These are phyloP conservation scores for Candida tammaniensis DNA, from an alignment of 805 yeast genomes.

Conservation along the genomic window DNA sequence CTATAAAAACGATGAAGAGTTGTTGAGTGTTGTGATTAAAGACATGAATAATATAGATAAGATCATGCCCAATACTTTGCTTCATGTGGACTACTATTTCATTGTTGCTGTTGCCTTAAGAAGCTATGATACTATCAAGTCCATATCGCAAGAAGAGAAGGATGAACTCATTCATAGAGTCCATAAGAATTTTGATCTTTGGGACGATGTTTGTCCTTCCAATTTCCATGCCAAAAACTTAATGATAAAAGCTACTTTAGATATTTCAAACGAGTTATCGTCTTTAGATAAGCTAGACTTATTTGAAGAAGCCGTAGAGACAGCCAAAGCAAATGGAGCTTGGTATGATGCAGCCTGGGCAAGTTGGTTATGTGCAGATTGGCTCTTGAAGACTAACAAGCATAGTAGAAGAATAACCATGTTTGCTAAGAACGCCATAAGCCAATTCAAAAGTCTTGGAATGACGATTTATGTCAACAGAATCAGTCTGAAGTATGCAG, in stretches of 20 bases:
- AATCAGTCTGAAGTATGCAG: slow-evolving; percentile 27
- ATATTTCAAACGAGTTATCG: slow-evolving; percentile 11
- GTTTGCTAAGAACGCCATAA: slow-evolving; percentile 38
- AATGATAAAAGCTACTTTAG: slow-evolving; percentile 29
- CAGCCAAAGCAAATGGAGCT: slow-evolving; percentile 26
- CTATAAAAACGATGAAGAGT: slow-evolving; percentile 18
- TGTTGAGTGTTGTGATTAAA: slow-evolving; percentile 14
- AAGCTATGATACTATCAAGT: slow-evolving; percentile 8
- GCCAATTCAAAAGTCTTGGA: slow-evolving; percentile 29
- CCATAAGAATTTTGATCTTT: slow-evolving; percentile 24
- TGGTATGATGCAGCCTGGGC: slow-evolving; percentile 39
- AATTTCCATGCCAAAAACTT: slow-evolving; percentile 37
- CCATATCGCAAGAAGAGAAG: slow-evolving; percentile 12
- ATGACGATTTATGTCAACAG: slow-evolving; percentile 19
- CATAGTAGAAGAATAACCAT: slow-evolving; percentile 30
- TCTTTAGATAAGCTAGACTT: slow-evolving; percentile 40
- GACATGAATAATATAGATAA: slow-evolving; percentile 18
- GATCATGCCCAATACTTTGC: slow-evolving; percentile 20
- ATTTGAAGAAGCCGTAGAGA: slow-evolving; percentile 45
- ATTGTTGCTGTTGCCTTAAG: slow-evolving; percentile 11
- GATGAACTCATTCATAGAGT: slow-evolving; percentile 20
- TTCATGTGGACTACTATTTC: slow-evolving; percentile 20
- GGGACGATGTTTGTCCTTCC: slow-evolving; percentile 34
- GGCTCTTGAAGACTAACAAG: slow-evolving; percentile 26
- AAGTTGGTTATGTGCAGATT: slow-evolving; percentile 41